These are phyloP conservation scores for Dothideomycetes sp. DNA, from an alignment of 2,329 filamentous ascomycete genomes.

Conservation along the genomic window DNA sequence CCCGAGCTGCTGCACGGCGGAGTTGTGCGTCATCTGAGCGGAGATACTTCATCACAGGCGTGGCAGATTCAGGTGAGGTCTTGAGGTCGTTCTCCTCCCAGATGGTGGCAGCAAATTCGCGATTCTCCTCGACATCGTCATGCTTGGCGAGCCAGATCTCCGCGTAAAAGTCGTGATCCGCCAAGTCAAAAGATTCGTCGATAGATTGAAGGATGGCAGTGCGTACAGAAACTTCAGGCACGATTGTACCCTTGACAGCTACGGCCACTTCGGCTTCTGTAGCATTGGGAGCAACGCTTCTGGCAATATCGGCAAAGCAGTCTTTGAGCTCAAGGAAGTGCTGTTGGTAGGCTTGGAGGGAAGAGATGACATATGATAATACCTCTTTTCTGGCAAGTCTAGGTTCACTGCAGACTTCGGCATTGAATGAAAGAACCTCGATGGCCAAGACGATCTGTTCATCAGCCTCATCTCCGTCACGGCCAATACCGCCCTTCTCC, in stretches of 20 bases:
- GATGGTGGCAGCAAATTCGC: constrained; percentile 70
- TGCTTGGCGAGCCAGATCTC: constrained; percentile 92
- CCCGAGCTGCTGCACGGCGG: constrained; percentile 69
- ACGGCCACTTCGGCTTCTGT: constrained; percentile 58
- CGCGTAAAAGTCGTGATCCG: constrained; percentile 72
- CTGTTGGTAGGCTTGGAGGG: constrained; percentile 81
- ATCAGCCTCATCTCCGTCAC: constrained; percentile 56
- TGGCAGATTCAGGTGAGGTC: constrained; percentile 52
- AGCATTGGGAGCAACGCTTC: constrained; percentile 76
- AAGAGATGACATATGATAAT: constrained; percentile 58
- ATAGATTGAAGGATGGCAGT: constrained; percentile 81
- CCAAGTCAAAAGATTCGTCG: constrained; percentile 83
- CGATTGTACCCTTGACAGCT: constrained; percentile 68
- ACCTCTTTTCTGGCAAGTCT: constrained; percentile 67
- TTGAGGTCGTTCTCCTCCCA: constrained; percentile 89
- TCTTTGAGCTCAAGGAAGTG: constrained; percentile 95
- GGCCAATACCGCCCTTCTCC: constrained; percentile 65
- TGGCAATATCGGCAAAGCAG: constrained; percentile 75
- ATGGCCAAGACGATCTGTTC: constrained; percentile 81
- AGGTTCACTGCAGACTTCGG: constrained; percentile 62
- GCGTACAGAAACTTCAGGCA: constrained; percentile 68
- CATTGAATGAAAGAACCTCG: constrained; percentile 83
- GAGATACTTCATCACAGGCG: constrained; percentile 60
- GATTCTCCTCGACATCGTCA: constrained; percentile 81
- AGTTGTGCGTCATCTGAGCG: constrained; percentile 71